Base-by-base conservation (phyloP, 2,329 filamentous ascomycete genomes). In the Alternaria sp. region DNA sequence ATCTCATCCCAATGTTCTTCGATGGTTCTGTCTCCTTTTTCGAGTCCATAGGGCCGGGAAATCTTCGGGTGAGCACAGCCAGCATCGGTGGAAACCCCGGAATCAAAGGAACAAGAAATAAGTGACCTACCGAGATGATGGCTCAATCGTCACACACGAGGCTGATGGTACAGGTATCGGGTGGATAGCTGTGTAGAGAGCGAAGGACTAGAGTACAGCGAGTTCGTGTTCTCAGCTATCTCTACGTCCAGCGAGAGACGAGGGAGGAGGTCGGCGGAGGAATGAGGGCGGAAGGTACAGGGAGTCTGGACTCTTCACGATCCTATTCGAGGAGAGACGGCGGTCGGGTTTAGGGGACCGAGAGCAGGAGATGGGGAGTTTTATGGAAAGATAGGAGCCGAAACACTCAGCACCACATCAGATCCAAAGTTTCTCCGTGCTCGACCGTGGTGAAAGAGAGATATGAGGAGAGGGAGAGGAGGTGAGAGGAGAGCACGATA, bases 181-280 rank as follows among this genome's bases (percentile, higher is more conserved):
- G 36, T 59, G 43, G 67, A 60, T 61, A 47, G 74, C 78, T 79
- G 79, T 78, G 73, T 75, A 77, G 69, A 78, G 77, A 81, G 81
- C 80, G 79, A 79, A 78, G 79, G 67, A 80, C 68, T 62, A 57
- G 73, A 63, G 67, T 64, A 68, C 63, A 65, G 71, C 65, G 71
- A 71, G 69, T 66, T 62, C 57, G 32, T 62, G 54, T 67, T 67
- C 71, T 70, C 67, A 63, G 54, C 68, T 69, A 71, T 70, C 70
- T 73, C 74, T 70, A 67, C 69, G 75, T 74, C 71, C 70, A 75
- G 71, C 70, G 69, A 72, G 69, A 71, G 67, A 70, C 62, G 64
- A 65, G 56, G 57, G 61, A 65, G 64, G 62, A 51, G 51, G 61
- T 43, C n/a, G 66, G 69, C 54, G 60, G 65, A 66, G 55, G 67